These are phyloP conservation scores for Ustilago curta DNA, from an alignment of 1,284 basidiomycete genomes.

Conservation along the genomic window DNA sequence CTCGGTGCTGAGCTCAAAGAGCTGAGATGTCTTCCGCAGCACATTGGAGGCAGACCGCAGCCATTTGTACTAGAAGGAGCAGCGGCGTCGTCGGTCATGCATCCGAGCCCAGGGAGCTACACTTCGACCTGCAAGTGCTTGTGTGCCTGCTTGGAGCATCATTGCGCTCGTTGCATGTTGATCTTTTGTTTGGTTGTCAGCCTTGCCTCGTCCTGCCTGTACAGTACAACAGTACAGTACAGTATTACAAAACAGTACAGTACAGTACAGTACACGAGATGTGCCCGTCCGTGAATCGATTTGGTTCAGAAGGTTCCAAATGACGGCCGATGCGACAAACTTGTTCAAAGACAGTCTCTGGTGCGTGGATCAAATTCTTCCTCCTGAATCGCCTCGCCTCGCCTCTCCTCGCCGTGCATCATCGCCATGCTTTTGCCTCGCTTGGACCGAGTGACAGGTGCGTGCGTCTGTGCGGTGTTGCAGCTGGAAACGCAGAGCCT, in stretches of 20 bases:
- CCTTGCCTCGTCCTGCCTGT: background rate
- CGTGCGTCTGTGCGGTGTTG: conserved; percentile 21
- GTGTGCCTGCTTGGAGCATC: too few species aligned
- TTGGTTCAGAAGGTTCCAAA: conserved; percentile 15
- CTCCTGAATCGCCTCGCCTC: background rate
- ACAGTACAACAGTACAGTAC: too few species aligned
- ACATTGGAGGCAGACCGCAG: too few species aligned
- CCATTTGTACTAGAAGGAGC: too few species aligned
- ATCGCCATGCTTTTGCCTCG: background rate
- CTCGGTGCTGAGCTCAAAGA: conserved; percentile 3
- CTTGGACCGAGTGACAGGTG: conserved; percentile 13
- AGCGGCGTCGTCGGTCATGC: too few species aligned
- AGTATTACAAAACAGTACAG: too few species aligned
- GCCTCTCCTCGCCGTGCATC: background rate
- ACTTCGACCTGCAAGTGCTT: too few species aligned
- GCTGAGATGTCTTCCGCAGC: background rate
- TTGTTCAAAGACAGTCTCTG: conserved; percentile 20
- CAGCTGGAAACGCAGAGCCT: conserved; percentile 7
- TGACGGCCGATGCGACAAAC: conserved; percentile 18
- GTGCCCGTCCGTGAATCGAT: background rate
- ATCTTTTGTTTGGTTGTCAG: background rate
- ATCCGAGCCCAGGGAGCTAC: too few species aligned
- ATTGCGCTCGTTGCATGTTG: too few species aligned
- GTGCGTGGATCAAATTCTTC: background rate
- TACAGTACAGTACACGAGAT: background rate